Conservation (phyloP, 106 monocot genomes). For the Platanthera zijinensis region DNA sequence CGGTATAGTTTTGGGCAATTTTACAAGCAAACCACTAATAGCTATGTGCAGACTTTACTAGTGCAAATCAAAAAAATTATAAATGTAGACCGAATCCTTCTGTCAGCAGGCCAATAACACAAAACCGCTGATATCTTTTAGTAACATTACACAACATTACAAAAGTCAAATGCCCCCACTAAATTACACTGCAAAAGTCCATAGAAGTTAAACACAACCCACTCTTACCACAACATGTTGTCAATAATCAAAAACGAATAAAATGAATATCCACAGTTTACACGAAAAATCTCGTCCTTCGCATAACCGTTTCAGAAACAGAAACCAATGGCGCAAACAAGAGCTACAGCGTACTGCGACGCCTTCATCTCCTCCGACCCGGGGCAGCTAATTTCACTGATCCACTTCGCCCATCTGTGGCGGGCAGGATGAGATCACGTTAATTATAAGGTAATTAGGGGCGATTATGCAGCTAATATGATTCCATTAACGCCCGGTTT, state of each 20-base stretch:
- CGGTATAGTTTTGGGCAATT: too few relatives aligned
- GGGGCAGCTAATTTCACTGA: background rate
- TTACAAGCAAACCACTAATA: too few relatives aligned
- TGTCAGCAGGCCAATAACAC: too few relatives aligned
- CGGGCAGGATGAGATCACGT: background rate
- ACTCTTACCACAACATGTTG: background rate
- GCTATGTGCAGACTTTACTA: too few relatives aligned
- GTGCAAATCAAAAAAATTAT: too few relatives aligned
- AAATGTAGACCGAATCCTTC: too few relatives aligned
- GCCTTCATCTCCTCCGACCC: background rate
- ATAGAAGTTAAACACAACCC: background rate
- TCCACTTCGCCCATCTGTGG: background rate
- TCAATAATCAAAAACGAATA: constrained; percentile 19
- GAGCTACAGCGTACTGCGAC: constrained; percentile 9
- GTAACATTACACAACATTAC: too few relatives aligned
- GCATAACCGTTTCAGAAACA: constrained; percentile 4
- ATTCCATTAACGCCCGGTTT: constrained; percentile 44
- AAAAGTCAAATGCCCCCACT: too few relatives aligned
- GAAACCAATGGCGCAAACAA: constrained; percentile 3
- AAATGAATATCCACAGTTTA: constrained; percentile 26
- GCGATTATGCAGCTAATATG: background rate
- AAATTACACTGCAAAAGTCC: background rate
- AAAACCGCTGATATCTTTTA: too few relatives aligned
- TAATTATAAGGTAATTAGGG: background rate
- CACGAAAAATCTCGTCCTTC: constrained; percentile 1